Evolutionary conservation across 768 basidiomycete genomes (phyloP).

Genomic region (Agaricus sinodeliciosus): DNA sequence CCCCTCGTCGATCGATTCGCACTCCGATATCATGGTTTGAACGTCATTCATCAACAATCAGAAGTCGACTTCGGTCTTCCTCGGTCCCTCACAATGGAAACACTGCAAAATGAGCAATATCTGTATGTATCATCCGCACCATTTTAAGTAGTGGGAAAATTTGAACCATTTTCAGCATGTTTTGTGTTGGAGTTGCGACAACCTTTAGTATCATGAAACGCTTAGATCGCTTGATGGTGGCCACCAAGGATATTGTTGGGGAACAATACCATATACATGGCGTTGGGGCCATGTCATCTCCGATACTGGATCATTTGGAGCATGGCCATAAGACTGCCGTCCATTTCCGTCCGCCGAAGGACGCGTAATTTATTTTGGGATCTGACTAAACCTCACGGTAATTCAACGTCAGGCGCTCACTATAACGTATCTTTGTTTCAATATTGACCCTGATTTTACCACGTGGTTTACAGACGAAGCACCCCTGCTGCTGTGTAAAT

Average conservation of each 20-base stretch:
- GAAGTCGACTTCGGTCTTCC: slow-evolving; percentile 77
- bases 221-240: slow-evolving; percentile 72
- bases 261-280: slow-evolving; percentile 85
- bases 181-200: slow-evolving; percentile 69
- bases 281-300: slow-evolving; percentile 29
- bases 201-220: slow-evolving; percentile 64
- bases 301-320: background rate
- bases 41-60: slow-evolving; percentile 62
- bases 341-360: slow-evolving; percentile 3
- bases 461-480: too few species aligned
- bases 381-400: too few species aligned
- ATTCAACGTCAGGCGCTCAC: too few species aligned
- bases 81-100: slow-evolving; percentile 60
- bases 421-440: too few species aligned
- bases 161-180: slow-evolving; percentile 35
- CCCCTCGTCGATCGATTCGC: slow-evolving; percentile 49
- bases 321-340: background rate
- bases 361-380: background rate
- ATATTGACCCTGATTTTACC: too few species aligned
- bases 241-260: slow-evolving; percentile 80
- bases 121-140: slow-evolving; percentile 38
- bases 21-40: slow-evolving; percentile 47
- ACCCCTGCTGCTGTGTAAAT: too few species aligned
- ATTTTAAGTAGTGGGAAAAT: background rate
- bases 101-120: slow-evolving; percentile 73